Base-by-base conservation (phyloP, 176 grass and related monocot genomes). In the Eragrostis curvula region DNA sequence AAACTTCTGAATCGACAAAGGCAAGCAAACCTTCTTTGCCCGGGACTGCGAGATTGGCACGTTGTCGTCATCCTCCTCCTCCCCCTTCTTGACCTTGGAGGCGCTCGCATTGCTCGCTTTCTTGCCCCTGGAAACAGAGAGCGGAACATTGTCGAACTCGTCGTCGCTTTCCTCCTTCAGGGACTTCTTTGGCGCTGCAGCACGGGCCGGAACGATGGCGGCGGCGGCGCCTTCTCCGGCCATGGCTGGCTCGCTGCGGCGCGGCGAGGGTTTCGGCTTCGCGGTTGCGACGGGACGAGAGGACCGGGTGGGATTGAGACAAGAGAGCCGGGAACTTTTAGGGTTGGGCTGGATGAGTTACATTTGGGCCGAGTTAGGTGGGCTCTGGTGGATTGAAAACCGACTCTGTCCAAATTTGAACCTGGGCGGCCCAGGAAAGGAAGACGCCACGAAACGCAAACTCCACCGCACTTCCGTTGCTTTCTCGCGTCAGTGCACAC, bases 161-260 rank as follows among this genome's bases (percentile, higher is more conserved):
- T 59, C 75, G 16, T 77, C 83, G 0, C 75, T 43, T 17, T 48
- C 58, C 57, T 68, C 60, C 59, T 76, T 83, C 14, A 5, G 58
- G 12, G 17, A 3, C 29, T n/a, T 82, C 39, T n/a, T 58, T 56
- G 12, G 12, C 12, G 17, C 52, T 2, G 11, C 2, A 0, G 17
- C 7, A 30, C 32, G 45, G 23, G 72, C 44, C 48, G n/a, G 7
- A 30, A 17, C 53, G 29, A 63, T n/a, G n/a, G n/a, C 53, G 66
- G 61, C 68, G 42, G 85, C 85, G 74, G 43, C 76, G 77, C 5
- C 70, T 20, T 89, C 78, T 75, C 83, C 66, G 72, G 87, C 78
- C 88, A 85, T 89, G 9, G 47, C 58, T 78, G 57, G 45, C 30
- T 82, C 28, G 52, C 55, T 59, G 75, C 44, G 46, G 56, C 20